Conservation (phyloP, 73 alveolate species). For the Tetrahymena thermophila region DNA sequence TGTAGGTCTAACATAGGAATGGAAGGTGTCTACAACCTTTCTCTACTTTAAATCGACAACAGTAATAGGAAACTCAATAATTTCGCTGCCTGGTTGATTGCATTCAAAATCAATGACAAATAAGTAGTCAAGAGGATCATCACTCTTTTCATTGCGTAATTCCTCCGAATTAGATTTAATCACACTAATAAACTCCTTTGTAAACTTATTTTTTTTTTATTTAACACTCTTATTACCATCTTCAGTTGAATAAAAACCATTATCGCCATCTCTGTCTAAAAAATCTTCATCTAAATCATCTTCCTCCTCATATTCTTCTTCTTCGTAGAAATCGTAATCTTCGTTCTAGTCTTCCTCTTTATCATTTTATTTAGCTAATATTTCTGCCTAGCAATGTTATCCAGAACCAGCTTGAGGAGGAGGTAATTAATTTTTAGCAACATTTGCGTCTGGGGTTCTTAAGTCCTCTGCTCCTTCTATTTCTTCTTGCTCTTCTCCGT, state of each 20-base stretch:
- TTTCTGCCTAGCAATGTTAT: background rate
- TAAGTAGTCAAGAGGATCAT: background rate
- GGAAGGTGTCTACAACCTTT: background rate
- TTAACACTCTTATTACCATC: background rate
- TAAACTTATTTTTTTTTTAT: background rate
- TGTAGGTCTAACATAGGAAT: background rate
- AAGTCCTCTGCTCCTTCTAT: background rate
- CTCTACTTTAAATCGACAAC: background rate
- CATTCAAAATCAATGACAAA: background rate
- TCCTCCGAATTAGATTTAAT: background rate
- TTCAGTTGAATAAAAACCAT: background rate
- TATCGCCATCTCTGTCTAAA: background rate
- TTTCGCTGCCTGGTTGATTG: background rate
- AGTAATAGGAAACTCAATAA: background rate
- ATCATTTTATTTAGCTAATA: background rate
- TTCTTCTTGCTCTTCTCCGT: background rate
- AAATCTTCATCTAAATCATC: background rate
- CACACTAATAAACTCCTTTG: background rate
- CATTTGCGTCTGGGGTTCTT: background rate
- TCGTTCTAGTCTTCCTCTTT: background rate
- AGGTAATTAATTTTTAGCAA: background rate
- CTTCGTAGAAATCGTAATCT: background rate
- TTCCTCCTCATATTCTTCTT: background rate
- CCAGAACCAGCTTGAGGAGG: background rate
- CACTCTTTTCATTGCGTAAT: background rate